Conservation (phyloP, 306 rosid species). For the Biancaea sappan region DNA sequence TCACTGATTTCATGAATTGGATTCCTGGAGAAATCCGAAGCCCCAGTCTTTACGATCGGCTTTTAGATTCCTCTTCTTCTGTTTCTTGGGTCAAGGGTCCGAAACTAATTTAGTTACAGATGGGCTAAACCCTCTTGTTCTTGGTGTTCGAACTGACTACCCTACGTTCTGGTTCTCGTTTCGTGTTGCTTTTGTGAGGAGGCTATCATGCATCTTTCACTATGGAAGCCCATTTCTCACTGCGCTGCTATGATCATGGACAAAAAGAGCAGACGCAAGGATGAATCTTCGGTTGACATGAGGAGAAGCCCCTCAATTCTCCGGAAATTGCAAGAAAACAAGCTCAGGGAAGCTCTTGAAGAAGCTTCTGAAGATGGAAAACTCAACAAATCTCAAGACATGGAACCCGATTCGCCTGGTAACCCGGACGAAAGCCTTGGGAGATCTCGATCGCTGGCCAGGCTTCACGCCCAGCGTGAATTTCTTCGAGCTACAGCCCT, state of each 20-base stretch:
- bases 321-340: slow-evolving; percentile 66
- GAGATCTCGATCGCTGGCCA: slow-evolving; percentile 63
- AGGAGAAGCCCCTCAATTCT: slow-evolving; percentile 57
- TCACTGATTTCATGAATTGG: slow-evolving; percentile 15
- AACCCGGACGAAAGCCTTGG: slow-evolving; percentile 57
- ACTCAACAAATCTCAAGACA: slow-evolving; percentile 61
- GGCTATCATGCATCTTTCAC: slow-evolving; percentile 68
- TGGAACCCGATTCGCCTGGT: slow-evolving; percentile 51
- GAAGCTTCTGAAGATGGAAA: slow-evolving; percentile 77
- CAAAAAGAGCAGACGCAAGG: slow-evolving; percentile 56
- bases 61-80: slow-evolving; percentile 32
- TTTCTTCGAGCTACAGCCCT: slow-evolving; percentile 72
- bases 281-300: slow-evolving; percentile 48
- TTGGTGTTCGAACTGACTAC: neutral
- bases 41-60: slow-evolving; percentile 30
- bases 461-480: slow-evolving; percentile 71
- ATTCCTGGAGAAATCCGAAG: slow-evolving; percentile 30
- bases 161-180: neutral
- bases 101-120: slow-evolving; percentile 26
- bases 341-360: slow-evolving; percentile 77
- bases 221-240: slow-evolving; percentile 81
- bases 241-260: slow-evolving; percentile 72
- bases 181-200: slow-evolving; percentile 8
- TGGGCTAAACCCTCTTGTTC: slow-evolving; percentile 37
- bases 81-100: slow-evolving; percentile 32